A percentile compares a stretch with the other conserved stretches of the same genome.
Evolutionary conservation across 75 land plant genomes (phyloP).

Genomic region (Selaginella moellendorffii): DNA sequence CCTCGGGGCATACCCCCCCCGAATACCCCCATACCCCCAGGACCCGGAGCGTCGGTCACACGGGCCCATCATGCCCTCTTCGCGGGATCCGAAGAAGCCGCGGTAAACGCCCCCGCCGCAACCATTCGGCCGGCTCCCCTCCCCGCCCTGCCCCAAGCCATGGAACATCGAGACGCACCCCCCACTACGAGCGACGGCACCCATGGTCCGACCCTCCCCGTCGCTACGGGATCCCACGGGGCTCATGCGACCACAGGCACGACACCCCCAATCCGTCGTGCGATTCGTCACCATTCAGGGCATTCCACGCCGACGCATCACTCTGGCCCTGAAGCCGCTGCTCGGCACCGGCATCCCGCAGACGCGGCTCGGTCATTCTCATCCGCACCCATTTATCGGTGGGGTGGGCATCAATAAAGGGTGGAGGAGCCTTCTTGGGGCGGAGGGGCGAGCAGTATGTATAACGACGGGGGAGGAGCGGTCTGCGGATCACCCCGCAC

Average conservation of each 20-base stretch:
- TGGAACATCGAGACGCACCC: background rate
- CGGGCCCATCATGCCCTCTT: background rate
- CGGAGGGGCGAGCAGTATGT: no score
- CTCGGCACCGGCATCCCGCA: conserved; percentile 1
- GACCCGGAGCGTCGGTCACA: background rate
- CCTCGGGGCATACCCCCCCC: conserved; percentile 5
- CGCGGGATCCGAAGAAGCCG: background rate
- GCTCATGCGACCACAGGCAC: background rate
- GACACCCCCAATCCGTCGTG: background rate
- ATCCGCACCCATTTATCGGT: background rate
- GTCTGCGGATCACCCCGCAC: no score
- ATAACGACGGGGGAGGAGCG: no score
- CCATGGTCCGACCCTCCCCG: background rate
- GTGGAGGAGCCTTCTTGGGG: no score
- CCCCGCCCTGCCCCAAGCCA: background rate
- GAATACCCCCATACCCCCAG: conserved; percentile 3
- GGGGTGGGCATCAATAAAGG: background rate
- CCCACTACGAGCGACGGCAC: background rate
- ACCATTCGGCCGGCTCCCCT: background rate
- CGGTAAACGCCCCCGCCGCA: background rate
- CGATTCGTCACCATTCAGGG: background rate
- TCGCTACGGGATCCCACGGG: background rate
- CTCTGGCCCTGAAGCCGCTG: background rate
- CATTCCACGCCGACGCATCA: background rate
- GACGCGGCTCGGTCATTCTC: background rate